These are phyloP conservation scores for Pichia membranifaciens DNA, from an alignment of 805 yeast species.

Conservation along the genomic window DNA sequence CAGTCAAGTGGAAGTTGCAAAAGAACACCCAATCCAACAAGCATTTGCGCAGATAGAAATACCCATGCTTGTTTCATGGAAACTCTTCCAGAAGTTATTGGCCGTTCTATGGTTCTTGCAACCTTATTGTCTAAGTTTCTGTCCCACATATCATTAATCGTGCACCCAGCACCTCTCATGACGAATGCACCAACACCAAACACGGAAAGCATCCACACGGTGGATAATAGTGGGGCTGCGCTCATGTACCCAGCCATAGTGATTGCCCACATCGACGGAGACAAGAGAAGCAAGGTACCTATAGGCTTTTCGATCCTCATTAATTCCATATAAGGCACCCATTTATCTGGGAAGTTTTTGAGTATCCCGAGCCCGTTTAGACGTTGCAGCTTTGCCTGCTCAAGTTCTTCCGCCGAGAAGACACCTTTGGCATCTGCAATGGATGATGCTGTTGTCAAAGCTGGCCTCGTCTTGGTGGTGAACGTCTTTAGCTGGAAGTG, in stretches of 20 bases:
- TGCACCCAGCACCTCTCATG: conserved; percentile 98
- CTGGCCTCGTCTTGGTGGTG: not conserved
- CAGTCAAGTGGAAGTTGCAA: conserved; percentile 73
- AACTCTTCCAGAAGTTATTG: conserved; percentile 87
- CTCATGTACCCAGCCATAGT: conserved; percentile 77
- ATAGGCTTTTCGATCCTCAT: conserved; percentile 93
- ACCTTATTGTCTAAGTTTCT: conserved; percentile 79
- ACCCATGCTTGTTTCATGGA: conserved; percentile 59
- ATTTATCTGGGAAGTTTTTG: conserved; percentile 57
- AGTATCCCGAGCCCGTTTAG: conserved; percentile 43
- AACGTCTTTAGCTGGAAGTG: conserved; percentile 1
- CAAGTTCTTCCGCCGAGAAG: conserved; percentile 37
- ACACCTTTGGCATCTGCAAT: conserved; percentile 15
- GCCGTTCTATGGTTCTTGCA: conserved; percentile 82
- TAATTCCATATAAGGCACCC: conserved; percentile 88
- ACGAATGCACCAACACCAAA: conserved; percentile 81
- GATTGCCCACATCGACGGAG: conserved; percentile 92
- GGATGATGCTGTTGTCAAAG: not conserved
- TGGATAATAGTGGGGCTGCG: conserved; percentile 61
- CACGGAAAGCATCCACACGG: conserved; percentile 55
- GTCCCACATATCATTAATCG: conserved; percentile 86
- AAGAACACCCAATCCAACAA: conserved; percentile 67
- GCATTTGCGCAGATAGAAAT: conserved; percentile 69
- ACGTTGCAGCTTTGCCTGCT: conserved; percentile 48
- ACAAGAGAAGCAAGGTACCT: conserved; percentile 78